Evolutionary conservation across 2,329 filamentous ascomycete genomes (phyloP).

Genomic region (Pezicula rhizophila): DNA sequence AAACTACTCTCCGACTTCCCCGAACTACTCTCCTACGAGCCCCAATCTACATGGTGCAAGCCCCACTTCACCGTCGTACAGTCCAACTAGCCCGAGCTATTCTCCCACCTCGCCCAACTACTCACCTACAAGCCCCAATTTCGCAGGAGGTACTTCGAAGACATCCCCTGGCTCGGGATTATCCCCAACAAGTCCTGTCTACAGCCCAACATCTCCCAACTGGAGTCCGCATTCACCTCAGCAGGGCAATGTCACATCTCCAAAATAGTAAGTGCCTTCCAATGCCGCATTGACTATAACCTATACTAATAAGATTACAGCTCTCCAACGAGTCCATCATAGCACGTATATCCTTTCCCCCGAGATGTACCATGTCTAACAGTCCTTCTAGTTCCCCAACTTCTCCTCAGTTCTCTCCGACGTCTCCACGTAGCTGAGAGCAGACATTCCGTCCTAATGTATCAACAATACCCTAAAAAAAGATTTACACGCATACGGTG

Average conservation of each 20-base stretch:
- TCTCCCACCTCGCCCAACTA: conserved; percentile 26
- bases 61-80: conserved; percentile 24
- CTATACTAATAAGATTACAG: conserved; percentile 2
- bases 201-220: conserved; percentile 25
- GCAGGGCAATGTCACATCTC: conserved; percentile 28
- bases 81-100: conserved; percentile 42
- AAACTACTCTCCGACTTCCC: conserved; percentile 65
- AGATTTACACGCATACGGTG: conserved; percentile 4
- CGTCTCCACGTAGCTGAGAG: conserved; percentile 19
- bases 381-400: neutral
- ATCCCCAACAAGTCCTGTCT: conserved; percentile 26
- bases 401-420: conserved; percentile 4
- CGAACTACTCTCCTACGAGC: conserved; percentile 52
- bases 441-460: conserved; percentile 15
- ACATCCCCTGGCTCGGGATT: conserved; percentile 21
- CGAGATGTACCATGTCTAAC: conserved; percentile 4
- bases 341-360: neutral
- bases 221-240: conserved; percentile 25
- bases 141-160: conserved; percentile 14
- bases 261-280: conserved; percentile 28
- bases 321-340: conserved; percentile 23
- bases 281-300: conserved; percentile 10
- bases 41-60: conserved; percentile 11
- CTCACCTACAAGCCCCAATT: conserved; percentile 21
- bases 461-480: conserved; percentile 21